phyloP scores from a whole-genome alignment of 306 rosid genomes.

The Dryas drummondii region DNA sequence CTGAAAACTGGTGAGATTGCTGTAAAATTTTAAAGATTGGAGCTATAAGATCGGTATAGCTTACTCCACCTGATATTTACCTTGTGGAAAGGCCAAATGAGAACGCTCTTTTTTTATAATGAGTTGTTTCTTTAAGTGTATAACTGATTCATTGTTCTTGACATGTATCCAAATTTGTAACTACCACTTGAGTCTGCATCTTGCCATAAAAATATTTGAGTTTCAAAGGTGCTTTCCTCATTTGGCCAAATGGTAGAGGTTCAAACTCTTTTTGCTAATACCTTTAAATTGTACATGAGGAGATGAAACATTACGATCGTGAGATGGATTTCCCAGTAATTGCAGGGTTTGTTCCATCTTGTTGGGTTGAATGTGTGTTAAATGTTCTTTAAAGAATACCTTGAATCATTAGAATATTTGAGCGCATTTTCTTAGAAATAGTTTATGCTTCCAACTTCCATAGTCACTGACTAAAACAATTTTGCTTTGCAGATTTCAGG shows the following conservation, averaged over 20 bases:
- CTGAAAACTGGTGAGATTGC: slow-evolving; percentile 4
- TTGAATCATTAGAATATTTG: slow-evolving; percentile 1
- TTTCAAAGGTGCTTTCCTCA: neutral
- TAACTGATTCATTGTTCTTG: slow-evolving; percentile 12
- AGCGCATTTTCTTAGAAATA: neutral
- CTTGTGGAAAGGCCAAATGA: slow-evolving; percentile 5
- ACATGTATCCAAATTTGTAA: slow-evolving; percentile 6
- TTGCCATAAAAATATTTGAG: neutral
- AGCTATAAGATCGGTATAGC: slow-evolving; percentile 2
- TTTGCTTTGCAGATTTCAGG: slow-evolving; percentile 76
- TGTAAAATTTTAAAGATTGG: neutral
- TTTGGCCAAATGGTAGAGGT: neutral
- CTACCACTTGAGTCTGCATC: neutral
- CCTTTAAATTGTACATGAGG: neutral
- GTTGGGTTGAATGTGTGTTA: neutral
- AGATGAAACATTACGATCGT: neutral
- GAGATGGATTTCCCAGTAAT: neutral
- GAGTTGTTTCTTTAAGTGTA: slow-evolving; percentile 2
- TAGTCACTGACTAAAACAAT: slow-evolving; percentile 25
- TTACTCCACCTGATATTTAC: slow-evolving; percentile 9
- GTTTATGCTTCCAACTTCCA: neutral
- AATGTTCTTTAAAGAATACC: neutral
- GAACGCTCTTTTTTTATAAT: neutral
- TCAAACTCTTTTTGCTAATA: neutral
- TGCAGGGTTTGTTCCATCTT: neutral